Evolutionary conservation across 257 asterid species (phyloP).

Genomic region (Ophiorrhiza pumila): DNA sequence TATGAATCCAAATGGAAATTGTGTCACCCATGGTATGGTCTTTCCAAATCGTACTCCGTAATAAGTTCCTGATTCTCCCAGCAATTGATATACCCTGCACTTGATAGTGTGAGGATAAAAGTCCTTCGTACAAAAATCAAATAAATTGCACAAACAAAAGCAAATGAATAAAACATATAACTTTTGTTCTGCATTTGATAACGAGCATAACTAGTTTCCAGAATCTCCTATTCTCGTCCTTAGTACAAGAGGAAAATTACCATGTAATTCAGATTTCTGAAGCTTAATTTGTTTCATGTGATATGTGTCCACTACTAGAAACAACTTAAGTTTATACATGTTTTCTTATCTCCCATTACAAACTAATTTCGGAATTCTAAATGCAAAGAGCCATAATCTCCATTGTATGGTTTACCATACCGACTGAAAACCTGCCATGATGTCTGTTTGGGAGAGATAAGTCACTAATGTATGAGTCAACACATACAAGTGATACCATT

Average conservation of each 20-base stretch:
- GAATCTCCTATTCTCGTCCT: not conserved
- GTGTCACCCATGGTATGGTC: constrained; percentile 76
- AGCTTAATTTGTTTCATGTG: not conserved
- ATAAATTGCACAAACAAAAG: not conserved
- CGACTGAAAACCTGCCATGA: too few species aligned
- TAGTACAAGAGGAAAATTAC: not conserved
- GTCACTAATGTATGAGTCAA: not conserved
- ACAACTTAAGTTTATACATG: not conserved
- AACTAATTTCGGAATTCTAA: not conserved
- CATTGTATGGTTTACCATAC: too few species aligned
- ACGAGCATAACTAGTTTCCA: not conserved
- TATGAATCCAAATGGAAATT: constrained; percentile 83
- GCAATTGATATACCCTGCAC: constrained; percentile 87
- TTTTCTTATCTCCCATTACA: not conserved
- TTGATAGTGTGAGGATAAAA: not conserved
- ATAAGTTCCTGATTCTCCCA: constrained; percentile 88
- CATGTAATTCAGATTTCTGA: not conserved
- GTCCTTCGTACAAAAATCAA: not conserved
- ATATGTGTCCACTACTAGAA: not conserved
- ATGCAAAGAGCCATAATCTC: not conserved
- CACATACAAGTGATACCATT: not conserved
- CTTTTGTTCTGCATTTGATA: not conserved
- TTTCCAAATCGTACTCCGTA: constrained; percentile 93
- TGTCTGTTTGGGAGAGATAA: too few species aligned
- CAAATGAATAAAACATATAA: not conserved